Evolutionary conservation across 371 early-diverging fungal species (phyloP).

Genomic region (Rozella allomycis): DNA sequence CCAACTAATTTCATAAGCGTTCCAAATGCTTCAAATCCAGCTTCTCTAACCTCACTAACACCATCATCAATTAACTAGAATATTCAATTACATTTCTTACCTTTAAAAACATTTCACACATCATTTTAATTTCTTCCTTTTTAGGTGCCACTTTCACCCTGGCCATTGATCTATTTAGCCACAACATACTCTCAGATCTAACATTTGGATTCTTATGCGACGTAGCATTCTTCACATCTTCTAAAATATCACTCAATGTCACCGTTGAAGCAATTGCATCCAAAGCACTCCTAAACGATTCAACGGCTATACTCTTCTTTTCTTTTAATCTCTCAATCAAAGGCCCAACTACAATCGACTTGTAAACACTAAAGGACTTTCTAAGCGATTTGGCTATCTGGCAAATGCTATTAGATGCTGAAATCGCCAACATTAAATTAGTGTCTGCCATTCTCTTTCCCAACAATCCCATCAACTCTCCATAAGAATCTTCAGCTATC

Average conservation of each 20-base stretch:
- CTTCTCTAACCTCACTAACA: constrained; percentile 63
- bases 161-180: constrained; percentile 45
- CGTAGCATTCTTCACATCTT: constrained; percentile 40
- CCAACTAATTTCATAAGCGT: constrained; percentile 64
- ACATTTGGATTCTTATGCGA: constrained; percentile 84
- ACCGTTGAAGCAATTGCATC: constrained; percentile 54
- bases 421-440: constrained; percentile 57
- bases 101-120: constrained; percentile 45
- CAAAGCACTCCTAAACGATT: constrained; percentile 50
- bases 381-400: constrained; percentile 61
- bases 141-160: constrained; percentile 37
- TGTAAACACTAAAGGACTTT: constrained; percentile 47
- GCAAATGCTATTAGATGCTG: constrained; percentile 62
- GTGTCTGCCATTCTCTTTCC: constrained; percentile 54
- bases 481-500: constrained; percentile 44
- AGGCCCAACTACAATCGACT: constrained; percentile 37
- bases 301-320: constrained; percentile 63
- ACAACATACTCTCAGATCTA: constrained; percentile 42
- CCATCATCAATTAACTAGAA: constrained; percentile 46
- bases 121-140: constrained; percentile 52
- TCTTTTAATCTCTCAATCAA: constrained; percentile 81
- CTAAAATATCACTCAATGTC: constrained; percentile 31
- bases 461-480: constrained; percentile 55
- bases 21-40: constrained; percentile 65
- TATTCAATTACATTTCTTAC: constrained; percentile 5